Conservation (phyloP, 73 alveolate species). For the Blepharisma stoltei region DNA sequence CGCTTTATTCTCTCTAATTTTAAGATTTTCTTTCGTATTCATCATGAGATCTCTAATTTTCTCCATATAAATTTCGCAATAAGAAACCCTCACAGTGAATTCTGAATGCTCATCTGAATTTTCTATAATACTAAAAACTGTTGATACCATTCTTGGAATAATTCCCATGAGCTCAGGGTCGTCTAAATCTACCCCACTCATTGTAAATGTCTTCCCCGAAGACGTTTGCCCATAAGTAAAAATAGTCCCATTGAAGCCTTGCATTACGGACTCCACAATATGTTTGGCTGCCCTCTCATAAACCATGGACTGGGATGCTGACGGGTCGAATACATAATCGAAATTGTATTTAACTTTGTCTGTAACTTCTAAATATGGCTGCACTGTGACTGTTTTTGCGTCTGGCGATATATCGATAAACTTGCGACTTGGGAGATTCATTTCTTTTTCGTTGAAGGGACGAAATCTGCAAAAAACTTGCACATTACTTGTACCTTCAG, state of each 20-base stretch:
- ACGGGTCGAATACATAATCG: conserved; percentile 51
- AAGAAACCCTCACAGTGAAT: conserved; percentile 74
- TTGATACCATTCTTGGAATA: conserved; percentile 85
- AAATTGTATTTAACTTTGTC: conserved; percentile 37
- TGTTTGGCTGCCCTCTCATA: conserved; percentile 49
- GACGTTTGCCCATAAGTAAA: conserved; percentile 97
- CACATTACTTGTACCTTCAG: conserved; percentile 27
- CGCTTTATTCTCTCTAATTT: conserved; percentile 85
- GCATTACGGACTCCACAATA: conserved; percentile 61
- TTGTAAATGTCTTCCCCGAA: conserved; percentile 93
- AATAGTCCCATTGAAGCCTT: conserved; percentile 93
- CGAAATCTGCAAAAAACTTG: conserved; percentile 63
- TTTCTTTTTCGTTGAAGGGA: conserved; percentile 52
- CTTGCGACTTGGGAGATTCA: neutral
- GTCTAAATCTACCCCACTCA: conserved; percentile 59
- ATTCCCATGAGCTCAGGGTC: conserved; percentile 55
- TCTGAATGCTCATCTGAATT: conserved; percentile 68
- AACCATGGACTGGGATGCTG: conserved; percentile 37
- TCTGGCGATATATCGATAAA: neutral
- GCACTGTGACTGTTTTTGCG: neutral
- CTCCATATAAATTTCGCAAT: conserved; percentile 87
- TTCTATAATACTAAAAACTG: conserved; percentile 61
- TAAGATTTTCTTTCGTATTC: conserved; percentile 74
- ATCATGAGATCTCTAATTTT: conserved; percentile 83
- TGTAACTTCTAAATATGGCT: neutral